Evolutionary conservation across 176 grass and related monocot genomes (phyloP).

Genomic region (Hordeum marinum): DNA sequence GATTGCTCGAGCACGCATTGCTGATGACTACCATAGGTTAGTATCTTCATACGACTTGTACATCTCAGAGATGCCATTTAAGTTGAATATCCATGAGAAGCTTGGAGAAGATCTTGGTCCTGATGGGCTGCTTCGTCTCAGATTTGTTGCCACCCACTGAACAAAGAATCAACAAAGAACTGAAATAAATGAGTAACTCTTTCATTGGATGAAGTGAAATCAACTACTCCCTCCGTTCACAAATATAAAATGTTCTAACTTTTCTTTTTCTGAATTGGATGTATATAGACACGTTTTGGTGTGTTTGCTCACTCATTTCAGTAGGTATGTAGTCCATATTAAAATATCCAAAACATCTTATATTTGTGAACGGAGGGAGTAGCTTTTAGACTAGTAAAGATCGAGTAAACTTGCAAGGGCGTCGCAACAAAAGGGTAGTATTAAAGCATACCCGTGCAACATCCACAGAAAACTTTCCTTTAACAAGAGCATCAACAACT

Average conservation of each 20-base stretch:
- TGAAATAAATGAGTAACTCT: constrained; percentile 11
- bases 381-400: background rate
- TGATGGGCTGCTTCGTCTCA: constrained; percentile 41
- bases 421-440: background rate
- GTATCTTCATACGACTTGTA: constrained; percentile 89
- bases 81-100: constrained; percentile 84
- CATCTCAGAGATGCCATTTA: constrained; percentile 92
- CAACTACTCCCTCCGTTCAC: no score
- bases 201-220: constrained; percentile 3
- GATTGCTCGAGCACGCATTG: background rate
- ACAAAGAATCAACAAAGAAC: constrained; percentile 10
- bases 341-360: no score
- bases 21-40: constrained; percentile 69
- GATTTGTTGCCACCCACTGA: constrained; percentile 92
- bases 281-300: no score
- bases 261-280: no score
- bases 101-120: constrained; percentile 31
- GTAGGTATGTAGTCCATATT: no score
- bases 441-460: constrained; percentile 63
- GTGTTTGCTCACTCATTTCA: no score
- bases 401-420: background rate
- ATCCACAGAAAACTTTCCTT: constrained; percentile 74
- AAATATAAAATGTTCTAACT: no score
- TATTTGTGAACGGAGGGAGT: background rate
- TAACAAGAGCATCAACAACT: constrained; percentile 66